Percentiles rank a stretch among this genome's conserved stretches.
phyloP scores from a whole-genome alignment of 495 filamentous ascomycete species.

The Aspergillus bertholletiae region DNA sequence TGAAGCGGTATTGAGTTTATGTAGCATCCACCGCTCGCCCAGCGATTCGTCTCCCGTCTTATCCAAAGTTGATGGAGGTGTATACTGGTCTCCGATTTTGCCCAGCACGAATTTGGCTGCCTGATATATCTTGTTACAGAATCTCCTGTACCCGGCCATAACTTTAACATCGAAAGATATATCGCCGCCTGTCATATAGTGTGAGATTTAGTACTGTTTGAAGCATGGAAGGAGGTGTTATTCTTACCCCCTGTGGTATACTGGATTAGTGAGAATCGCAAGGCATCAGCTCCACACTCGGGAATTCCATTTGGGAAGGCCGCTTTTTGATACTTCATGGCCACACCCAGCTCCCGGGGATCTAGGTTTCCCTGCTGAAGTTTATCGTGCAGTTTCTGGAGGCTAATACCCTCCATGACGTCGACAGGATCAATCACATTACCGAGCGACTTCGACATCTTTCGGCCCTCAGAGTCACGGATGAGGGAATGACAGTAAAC shows the following conservation, averaged over 20 bases:
- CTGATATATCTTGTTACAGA: slow-evolving; percentile 92
- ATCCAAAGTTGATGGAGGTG: slow-evolving; percentile 50
- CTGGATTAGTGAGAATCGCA: slow-evolving; percentile 74
- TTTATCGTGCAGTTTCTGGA: slow-evolving; percentile 67
- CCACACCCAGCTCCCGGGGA: slow-evolving; percentile 67
- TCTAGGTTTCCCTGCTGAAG: slow-evolving; percentile 67
- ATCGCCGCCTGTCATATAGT: slow-evolving; percentile 51
- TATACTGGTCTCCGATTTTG: slow-evolving; percentile 67
- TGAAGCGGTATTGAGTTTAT: slow-evolving; percentile 69
- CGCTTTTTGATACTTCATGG: slow-evolving; percentile 73
- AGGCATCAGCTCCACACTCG: slow-evolving; percentile 81
- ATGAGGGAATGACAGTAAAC: slow-evolving; percentile 77
- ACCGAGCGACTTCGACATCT: slow-evolving; percentile 82
- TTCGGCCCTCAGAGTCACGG: slow-evolving; percentile 73
- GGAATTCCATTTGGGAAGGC: slow-evolving; percentile 79
- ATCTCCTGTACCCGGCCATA: slow-evolving; percentile 77
- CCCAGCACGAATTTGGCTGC: slow-evolving; percentile 84
- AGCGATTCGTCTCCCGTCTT: slow-evolving; percentile 67
- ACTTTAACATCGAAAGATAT: slow-evolving; percentile 83
- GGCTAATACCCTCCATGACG: slow-evolving; percentile 68
- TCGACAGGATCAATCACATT: slow-evolving; percentile 83
- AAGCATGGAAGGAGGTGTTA: not conserved
- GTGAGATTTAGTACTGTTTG: slow-evolving; percentile 14
- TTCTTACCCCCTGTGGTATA: slow-evolving; percentile 74
- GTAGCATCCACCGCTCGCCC: slow-evolving; percentile 81